Percentiles rank a stretch among this genome's conserved stretches.
These are phyloP conservation scores for Collybia sordida DNA, from an alignment of 768 basidiomycete species.

Conservation along the genomic window DNA sequence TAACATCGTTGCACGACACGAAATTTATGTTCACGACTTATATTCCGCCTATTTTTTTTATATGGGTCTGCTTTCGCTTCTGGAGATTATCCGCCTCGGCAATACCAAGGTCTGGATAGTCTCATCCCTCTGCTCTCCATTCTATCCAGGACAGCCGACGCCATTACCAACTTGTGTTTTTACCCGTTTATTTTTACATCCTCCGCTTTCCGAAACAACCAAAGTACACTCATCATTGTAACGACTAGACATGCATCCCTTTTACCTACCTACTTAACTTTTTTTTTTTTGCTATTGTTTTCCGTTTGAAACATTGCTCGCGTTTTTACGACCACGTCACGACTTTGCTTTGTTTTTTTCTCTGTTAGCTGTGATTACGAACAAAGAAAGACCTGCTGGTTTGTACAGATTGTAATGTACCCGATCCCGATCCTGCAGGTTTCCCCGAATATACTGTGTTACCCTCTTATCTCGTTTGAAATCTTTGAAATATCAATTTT, in stretches of 20 bases:
- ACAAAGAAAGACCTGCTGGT: too few relatives aligned
- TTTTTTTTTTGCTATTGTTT: slow-evolving; percentile 28
- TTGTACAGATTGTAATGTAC: not conserved
- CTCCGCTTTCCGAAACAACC: slow-evolving; percentile 2
- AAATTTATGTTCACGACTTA: slow-evolving; percentile 25
- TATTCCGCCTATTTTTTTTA: slow-evolving; percentile 22
- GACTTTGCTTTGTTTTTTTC: slow-evolving; percentile 12
- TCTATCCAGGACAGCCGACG: not conserved
- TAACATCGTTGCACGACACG: slow-evolving; percentile 35
- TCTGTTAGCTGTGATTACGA: slow-evolving; percentile 4
- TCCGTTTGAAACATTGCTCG: slow-evolving; percentile 25
- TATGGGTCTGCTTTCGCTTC: slow-evolving; percentile 14
- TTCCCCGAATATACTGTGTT: slow-evolving; percentile 1
- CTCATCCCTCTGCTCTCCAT: slow-evolving; percentile 3
- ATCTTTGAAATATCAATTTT: not conserved
- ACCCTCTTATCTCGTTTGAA: not conserved
- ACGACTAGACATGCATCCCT: slow-evolving; percentile 71
- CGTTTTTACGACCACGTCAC: slow-evolving; percentile 25
- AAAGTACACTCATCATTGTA: slow-evolving; percentile 42
- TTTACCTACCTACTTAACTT: too few relatives aligned
- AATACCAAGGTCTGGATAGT: slow-evolving; percentile 5
- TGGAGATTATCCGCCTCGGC: slow-evolving; percentile 6
- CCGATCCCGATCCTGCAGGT: not conserved
- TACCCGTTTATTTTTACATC: slow-evolving; percentile 6
- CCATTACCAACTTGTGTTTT: slow-evolving; percentile 3